Percentiles rank a stretch among this genome's conserved stretches.
Conservation (phyloP, 768 basidiomycete genomes). For the Phylloporus scabripes region DNA sequence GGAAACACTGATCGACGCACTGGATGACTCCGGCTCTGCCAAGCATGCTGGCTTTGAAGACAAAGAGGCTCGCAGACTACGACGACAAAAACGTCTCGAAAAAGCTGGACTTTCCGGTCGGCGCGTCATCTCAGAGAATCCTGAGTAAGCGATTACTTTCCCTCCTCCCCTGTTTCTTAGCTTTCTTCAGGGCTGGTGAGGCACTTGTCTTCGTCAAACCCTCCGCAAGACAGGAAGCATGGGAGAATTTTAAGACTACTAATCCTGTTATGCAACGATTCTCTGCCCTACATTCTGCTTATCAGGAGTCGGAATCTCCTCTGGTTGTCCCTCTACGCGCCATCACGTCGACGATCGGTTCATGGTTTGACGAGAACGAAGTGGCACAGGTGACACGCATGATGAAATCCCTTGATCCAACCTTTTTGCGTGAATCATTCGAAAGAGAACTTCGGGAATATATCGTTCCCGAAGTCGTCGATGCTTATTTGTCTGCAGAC, state of each 20-base stretch:
- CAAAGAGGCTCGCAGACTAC: constrained; percentile 78
- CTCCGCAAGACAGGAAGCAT: constrained; percentile 70
- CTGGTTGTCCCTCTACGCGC: constrained; percentile 74
- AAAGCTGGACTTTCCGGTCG: constrained; percentile 69
- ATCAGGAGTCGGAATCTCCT: constrained; percentile 91
- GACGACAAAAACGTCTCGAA: constrained; percentile 73
- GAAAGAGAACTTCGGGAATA: constrained; percentile 91
- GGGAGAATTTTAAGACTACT: constrained; percentile 74
- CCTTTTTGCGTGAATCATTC: constrained; percentile 80
- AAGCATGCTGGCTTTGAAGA: constrained; percentile 97
- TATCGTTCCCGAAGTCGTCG: constrained; percentile 95
- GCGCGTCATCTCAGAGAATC: constrained; percentile 60
- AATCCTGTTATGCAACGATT: constrained; percentile 70
- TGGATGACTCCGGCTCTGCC: constrained; percentile 90
- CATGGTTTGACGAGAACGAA: constrained; percentile 97
- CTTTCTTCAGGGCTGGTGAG: constrained; percentile 68
- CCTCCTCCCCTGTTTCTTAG: neutral
- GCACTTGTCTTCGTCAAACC: constrained; percentile 82
- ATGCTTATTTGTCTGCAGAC: constrained; percentile 91
- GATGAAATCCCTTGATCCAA: constrained; percentile 85
- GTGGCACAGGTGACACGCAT: constrained; percentile 89
- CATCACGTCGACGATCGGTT: constrained; percentile 79
- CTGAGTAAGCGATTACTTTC: constrained; percentile 56
- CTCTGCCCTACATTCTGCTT: constrained; percentile 57
- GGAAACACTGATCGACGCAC: constrained; percentile 84